Percentiles rank a stretch among this genome's conserved stretches.
Conservation (phyloP, 768 basidiomycete species). For the Chalciporus sphaerocephalus region DNA sequence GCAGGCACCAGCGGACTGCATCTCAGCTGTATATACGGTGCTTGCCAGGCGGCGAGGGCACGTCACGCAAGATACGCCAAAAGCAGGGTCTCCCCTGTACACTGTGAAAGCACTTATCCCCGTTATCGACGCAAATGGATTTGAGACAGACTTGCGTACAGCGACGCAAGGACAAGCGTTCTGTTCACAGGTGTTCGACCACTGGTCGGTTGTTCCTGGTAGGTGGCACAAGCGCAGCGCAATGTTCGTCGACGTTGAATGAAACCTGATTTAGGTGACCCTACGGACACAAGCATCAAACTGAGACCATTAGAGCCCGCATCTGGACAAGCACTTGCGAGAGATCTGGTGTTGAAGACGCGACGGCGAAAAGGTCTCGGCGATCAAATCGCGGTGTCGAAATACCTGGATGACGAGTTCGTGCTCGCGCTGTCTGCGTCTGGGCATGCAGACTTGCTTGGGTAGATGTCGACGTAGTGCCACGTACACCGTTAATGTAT, state of each 20-base stretch:
- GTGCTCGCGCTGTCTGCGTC: slow-evolving; percentile 91
- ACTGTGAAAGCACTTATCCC: slow-evolving; percentile 98
- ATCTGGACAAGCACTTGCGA: slow-evolving; percentile 88
- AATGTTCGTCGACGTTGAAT: not conserved
- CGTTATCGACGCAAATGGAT: slow-evolving; percentile 97
- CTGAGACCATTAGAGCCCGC: slow-evolving; percentile 95
- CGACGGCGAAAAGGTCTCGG: slow-evolving; percentile 93
- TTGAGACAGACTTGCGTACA: slow-evolving; percentile 95
- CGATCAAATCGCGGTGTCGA: slow-evolving; percentile 95
- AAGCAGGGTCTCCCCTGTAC: slow-evolving; percentile 95
- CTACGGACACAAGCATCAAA: slow-evolving; percentile 95
- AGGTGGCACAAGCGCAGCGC: slow-evolving; percentile 25
- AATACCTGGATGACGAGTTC: slow-evolving; percentile 97
- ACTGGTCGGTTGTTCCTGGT: slow-evolving; percentile 99
- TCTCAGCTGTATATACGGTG: slow-evolving; percentile 97
- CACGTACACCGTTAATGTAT: slow-evolving; percentile 12
- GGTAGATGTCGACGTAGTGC: slow-evolving; percentile 35
- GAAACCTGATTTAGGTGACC: slow-evolving; percentile 63
- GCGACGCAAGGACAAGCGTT: slow-evolving; percentile 99
- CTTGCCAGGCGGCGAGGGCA: slow-evolving; percentile 98
- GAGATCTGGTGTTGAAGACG: slow-evolving; percentile 95
- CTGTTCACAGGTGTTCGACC: slow-evolving; percentile 95
- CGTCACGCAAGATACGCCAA: slow-evolving; percentile 96
- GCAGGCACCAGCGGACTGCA: slow-evolving; percentile 98
- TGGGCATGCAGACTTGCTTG: slow-evolving; percentile 90